These are phyloP conservation scores for Smallanthus sonchifolius DNA, from an alignment of 129 eudicot genomes.

Conservation along the genomic window DNA sequence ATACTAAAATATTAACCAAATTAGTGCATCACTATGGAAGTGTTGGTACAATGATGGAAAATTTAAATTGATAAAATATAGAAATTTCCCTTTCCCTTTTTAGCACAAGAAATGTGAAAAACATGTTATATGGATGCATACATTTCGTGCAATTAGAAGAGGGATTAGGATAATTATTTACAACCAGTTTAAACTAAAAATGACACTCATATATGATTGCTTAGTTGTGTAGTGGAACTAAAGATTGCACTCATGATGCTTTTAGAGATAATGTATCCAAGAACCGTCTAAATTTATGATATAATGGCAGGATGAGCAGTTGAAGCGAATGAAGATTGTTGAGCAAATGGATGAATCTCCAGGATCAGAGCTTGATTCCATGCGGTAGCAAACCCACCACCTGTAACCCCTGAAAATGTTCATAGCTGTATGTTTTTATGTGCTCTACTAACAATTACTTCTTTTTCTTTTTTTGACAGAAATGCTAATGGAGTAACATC, in stretches of 20 bases:
- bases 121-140: neutral
- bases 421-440: neutral
- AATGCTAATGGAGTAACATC: slow-evolving; percentile 30
- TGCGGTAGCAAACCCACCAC: slow-evolving; percentile 22
- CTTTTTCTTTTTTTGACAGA: neutral
- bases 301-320: slow-evolving; percentile 63
- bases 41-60: neutral
- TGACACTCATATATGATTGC: neutral
- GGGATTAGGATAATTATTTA: neutral
- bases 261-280: neutral
- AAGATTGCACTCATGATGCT: neutral
- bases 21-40: slow-evolving; percentile 2
- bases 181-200: neutral
- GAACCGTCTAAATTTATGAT: neutral
- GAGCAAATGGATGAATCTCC: slow-evolving; percentile 43
- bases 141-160: neutral
- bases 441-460: neutral
- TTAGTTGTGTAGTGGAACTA: neutral
- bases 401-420: neutral
- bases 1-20: neutral
- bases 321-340: slow-evolving; percentile 39
- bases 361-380: slow-evolving; percentile 15
- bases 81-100: neutral
- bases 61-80: neutral
- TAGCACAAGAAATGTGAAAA: neutral